These are phyloP conservation scores for Colletotrichum costaricense DNA, from an alignment of 2,329 filamentous ascomycete species.

Conservation along the genomic window DNA sequence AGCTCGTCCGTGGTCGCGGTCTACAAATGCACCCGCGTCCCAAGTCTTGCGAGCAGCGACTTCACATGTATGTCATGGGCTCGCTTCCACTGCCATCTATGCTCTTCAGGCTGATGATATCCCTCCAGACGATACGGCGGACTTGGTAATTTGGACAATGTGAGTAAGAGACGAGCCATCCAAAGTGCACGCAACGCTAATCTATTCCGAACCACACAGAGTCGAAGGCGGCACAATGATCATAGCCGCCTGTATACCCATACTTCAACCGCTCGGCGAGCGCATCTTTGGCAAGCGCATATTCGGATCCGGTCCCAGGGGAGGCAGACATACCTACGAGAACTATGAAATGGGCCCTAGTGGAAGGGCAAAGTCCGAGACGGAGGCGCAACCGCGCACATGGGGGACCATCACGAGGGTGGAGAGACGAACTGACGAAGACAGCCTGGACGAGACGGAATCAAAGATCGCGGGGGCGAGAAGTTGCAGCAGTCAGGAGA, in stretches of 20 bases:
- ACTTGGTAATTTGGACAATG: too few species aligned
- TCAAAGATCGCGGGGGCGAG: neutral
- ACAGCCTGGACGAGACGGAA: neutral
- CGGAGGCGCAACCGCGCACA: neutral
- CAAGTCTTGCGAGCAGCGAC: too few species aligned
- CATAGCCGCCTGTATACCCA: neutral
- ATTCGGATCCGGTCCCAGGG: neutral
- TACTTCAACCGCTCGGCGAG: neutral
- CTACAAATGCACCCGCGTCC: too few species aligned
- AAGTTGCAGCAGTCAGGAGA: neutral
- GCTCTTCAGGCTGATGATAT: too few species aligned
- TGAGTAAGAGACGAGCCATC: too few species aligned
- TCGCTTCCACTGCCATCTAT: too few species aligned
- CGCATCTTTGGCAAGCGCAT: neutral
- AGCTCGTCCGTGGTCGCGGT: too few species aligned
- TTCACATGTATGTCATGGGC: too few species aligned
- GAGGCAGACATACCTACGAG: neutral
- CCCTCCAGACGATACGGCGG: too few species aligned
- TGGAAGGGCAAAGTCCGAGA: neutral
- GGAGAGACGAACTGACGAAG: neutral
- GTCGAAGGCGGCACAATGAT: neutral
- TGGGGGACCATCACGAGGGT: neutral
- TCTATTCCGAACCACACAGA: too few species aligned
- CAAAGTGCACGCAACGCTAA: too few species aligned
- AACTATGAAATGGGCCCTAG: neutral